Percentiles rank a stretch among this genome's conserved stretches.
phyloP scores from a whole-genome alignment of 164 flowering plant genomes.

The Saururus chinensis region DNA sequence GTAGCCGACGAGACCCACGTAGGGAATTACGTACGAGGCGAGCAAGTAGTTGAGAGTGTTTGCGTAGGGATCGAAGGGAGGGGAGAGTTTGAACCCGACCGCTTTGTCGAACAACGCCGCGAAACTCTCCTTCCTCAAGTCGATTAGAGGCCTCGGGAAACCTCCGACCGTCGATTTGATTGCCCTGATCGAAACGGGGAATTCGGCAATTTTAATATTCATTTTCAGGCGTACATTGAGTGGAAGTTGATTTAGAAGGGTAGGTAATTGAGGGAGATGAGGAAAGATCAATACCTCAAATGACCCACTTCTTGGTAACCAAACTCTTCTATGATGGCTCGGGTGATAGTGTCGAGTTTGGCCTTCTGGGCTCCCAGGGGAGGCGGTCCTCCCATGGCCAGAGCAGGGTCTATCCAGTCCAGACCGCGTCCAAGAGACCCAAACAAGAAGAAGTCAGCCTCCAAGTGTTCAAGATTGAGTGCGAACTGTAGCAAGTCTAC shows the following conservation, averaged over 20 bases:
- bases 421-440: constrained; percentile 38
- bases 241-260: too few relatives aligned
- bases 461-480: constrained; percentile 33
- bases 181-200: constrained; percentile 24
- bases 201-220: neutral
- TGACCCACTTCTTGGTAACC: constrained; percentile 44
- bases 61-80: constrained; percentile 55
- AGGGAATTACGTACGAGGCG: constrained; percentile 48
- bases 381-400: constrained; percentile 33
- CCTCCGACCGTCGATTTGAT: constrained; percentile 29
- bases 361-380: constrained; percentile 39
- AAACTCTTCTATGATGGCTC: constrained; percentile 26
- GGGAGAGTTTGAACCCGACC: constrained; percentile 25
- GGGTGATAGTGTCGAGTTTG: constrained; percentile 22
- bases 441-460: constrained; percentile 35
- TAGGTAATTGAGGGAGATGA: neutral
- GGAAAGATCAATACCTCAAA: constrained; percentile 23
- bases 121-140: constrained; percentile 29
- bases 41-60: constrained; percentile 40
- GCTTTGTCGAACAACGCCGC: constrained; percentile 29
- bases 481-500: constrained; percentile 27
- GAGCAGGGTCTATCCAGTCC: constrained; percentile 24
- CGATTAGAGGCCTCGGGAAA: constrained; percentile 43
- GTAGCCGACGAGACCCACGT: constrained; percentile 57
- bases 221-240: neutral